A percentile compares a stretch with the other conserved stretches of the same genome.
Conservation (phyloP, 495 filamentous ascomycete species). For the Podospora fimiseda region DNA sequence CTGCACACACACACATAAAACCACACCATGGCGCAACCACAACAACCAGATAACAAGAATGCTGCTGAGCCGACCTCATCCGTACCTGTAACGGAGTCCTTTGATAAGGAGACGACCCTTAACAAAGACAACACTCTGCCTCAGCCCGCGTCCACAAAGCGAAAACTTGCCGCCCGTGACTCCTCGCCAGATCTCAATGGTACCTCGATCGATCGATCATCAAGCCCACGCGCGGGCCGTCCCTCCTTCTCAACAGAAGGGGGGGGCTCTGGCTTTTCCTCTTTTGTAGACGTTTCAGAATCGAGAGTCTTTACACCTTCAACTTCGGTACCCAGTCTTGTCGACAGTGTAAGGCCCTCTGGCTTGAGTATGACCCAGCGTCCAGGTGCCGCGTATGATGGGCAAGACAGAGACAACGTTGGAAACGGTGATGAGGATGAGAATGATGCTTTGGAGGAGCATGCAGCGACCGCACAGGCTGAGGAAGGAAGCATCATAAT, state of each 20-base stretch:
- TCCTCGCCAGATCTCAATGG: not conserved
- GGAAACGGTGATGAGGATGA: constrained; percentile 9
- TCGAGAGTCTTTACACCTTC: not conserved
- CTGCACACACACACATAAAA: too few relatives aligned
- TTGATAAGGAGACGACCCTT: not conserved
- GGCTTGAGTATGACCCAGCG: not conserved
- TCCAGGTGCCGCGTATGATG: not conserved
- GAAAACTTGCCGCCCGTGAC: not conserved
- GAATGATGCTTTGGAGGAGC: constrained; percentile 18
- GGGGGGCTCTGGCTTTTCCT: not conserved
- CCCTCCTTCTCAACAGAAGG: not conserved
- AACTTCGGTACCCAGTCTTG: not conserved
- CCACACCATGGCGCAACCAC: too few relatives aligned
- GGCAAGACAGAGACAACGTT: not conserved
- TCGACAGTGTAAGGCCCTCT: not conserved
- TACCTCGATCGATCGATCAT: not conserved
- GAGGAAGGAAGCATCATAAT: constrained; percentile 29
- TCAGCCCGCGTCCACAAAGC: not conserved
- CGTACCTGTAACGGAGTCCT: too few relatives aligned
- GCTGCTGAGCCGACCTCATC: too few relatives aligned
- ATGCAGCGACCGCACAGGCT: constrained; percentile 21
- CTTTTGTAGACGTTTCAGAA: not conserved
- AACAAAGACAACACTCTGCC: not conserved
- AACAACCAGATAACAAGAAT: too few relatives aligned
- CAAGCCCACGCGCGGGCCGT: not conserved